Evolutionary conservation across 129 eudicot species (phyloP).

Genomic region (Lonicera japonica): DNA sequence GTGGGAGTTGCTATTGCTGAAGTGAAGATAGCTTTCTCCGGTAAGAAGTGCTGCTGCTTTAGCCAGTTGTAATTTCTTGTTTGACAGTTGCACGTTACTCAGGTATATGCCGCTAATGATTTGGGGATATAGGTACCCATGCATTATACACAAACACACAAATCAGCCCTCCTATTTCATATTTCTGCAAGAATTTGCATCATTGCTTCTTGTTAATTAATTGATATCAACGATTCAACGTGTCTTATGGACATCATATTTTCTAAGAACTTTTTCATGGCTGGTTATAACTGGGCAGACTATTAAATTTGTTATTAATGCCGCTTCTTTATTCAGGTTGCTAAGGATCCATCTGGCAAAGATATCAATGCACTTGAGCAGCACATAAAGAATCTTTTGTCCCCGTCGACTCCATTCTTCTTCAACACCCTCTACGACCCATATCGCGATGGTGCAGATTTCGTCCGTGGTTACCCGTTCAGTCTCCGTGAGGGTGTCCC

Average conservation of each 20-base stretch:
- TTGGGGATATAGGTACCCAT: no score
- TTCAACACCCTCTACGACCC: slow-evolving; percentile 81
- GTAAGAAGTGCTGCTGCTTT: no score
- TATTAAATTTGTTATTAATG: background rate
- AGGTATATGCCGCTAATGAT: no score
- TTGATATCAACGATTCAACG: background rate
- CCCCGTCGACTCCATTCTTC: slow-evolving; percentile 65
- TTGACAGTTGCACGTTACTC: background rate
- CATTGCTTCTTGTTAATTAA: background rate
- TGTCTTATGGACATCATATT: background rate
- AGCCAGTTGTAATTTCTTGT: background rate
- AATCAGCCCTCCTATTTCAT: no score
- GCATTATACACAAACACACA: no score
- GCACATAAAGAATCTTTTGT: slow-evolving; percentile 58
- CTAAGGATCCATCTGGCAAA: slow-evolving; percentile 63
- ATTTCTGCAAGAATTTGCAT: background rate
- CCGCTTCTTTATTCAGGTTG: slow-evolving; percentile 37
- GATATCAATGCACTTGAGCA: slow-evolving; percentile 72
- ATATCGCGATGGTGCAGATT: slow-evolving; percentile 62
- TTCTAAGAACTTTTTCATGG: background rate
- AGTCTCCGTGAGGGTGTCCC: slow-evolving; percentile 78
- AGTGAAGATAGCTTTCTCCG: no score
- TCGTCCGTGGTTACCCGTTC: slow-evolving; percentile 74
- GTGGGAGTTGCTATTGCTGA: no score
- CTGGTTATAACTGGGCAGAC: background rate